Evolutionary conservation across 495 filamentous ascomycete species (phyloP).

Genomic region (Podospora fimiseda): DNA sequence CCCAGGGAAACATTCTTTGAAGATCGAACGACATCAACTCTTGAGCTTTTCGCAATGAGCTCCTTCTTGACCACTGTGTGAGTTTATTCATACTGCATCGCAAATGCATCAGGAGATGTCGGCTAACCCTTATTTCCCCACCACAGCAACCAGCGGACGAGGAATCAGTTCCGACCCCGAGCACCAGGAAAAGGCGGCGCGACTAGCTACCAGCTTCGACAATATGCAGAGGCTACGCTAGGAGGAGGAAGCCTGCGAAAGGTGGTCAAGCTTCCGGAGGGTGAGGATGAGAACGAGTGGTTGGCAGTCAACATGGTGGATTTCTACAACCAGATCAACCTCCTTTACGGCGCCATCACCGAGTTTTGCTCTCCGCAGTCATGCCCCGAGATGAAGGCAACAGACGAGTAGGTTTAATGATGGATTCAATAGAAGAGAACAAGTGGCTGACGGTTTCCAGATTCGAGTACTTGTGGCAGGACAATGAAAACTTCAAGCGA

Average conservation of each 20-base stretch:
- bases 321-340: constrained; percentile 99
- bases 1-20: constrained; percentile 21
- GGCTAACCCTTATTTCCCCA: constrained; percentile 21
- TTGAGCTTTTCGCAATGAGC: constrained; percentile 23
- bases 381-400: constrained; percentile 99
- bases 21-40: not conserved
- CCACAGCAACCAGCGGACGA: constrained; percentile 76
- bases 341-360: constrained; percentile 96
- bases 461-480: constrained; percentile 99
- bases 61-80: constrained; percentile 34
- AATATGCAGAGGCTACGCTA: constrained; percentile 95
- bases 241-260: constrained; percentile 92
- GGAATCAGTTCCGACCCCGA: constrained; percentile 87
- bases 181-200: constrained; percentile 76
- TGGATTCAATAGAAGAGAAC: not conserved
- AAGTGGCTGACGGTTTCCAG: constrained; percentile 36
- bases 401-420: constrained; percentile 70
- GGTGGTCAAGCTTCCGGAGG: constrained; percentile 92
- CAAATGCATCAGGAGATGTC: not conserved
- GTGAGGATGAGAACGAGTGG: constrained; percentile 97
- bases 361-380: constrained; percentile 97
- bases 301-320: constrained; percentile 97
- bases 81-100: constrained; percentile 13
- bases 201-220: constrained; percentile 89
- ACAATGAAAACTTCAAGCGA: constrained; percentile 82